Base-by-base conservation (phyloP, 2,329 filamentous ascomycete genomes). In the Penicillium psychrosexuale region DNA sequence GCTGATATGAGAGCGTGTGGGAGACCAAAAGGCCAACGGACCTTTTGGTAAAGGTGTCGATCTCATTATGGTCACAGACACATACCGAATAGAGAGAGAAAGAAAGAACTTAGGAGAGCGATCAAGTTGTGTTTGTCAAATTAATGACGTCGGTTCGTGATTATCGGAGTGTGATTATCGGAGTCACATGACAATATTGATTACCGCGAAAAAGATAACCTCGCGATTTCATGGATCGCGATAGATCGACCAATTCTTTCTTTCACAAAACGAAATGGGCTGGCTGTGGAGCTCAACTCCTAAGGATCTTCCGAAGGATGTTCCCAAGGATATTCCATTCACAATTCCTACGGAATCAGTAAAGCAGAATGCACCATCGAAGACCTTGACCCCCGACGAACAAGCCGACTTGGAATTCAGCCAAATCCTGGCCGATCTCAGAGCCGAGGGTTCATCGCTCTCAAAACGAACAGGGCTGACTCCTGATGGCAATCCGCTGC, bases 321-420 rank as follows among this genome's bases (percentile, higher is more conserved):
- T 49, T n/a, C 39, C 58, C 8, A 61, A 60, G 19, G 58, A 55
- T 39, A 53, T 55, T 42, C 58, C 53, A 49, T 28, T 62, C 17
- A 44, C 56, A 27, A 53, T 43, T 40, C 31, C 53, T 33, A 48
- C 63, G 24, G 59, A 65, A 48, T 11, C 57, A 27, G 44, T 50
- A 55, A 38, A 61, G 37, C 57, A 60, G 39, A 59, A 62, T 57
- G 46, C 52, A 58, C 65, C 60, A 54, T 61, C 56, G 33, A 67
- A 68, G 44, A 60, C 61, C 52, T 63, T 72, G 63, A 69, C 73
- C 56, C 71, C 76, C 63, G 72, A 77, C 60, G 76, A 81, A 64
- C 72, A 78, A 67, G 78, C 80, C 60, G 79, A 84, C 59, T 73
- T 76, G 47, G 83, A 85, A 64, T 76, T 84, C 62, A 75, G 78